Percentiles rank a stretch among this genome's conserved stretches.
Evolutionary conservation across 805 yeast species (phyloP).

Genomic region (Candida krabiensis): DNA sequence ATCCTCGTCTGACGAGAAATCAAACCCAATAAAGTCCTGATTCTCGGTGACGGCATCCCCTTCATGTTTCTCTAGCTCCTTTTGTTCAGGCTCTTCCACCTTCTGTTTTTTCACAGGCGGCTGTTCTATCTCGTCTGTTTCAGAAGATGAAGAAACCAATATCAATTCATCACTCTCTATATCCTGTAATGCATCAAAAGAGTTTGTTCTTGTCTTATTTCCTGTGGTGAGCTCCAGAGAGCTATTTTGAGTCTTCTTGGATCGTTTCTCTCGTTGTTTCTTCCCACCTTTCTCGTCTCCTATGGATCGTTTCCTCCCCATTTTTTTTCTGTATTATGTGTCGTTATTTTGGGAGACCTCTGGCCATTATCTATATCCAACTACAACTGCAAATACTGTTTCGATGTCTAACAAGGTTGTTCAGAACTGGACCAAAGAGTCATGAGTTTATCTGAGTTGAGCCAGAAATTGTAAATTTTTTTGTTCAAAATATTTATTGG

Average conservation of each 20-base stretch:
- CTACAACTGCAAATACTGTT: no score
- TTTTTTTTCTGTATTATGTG: no score
- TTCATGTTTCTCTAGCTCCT: neutral
- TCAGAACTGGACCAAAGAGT: no score
- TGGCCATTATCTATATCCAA: no score
- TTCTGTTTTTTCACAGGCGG: constrained; percentile 13
- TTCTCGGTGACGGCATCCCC: constrained; percentile 43
- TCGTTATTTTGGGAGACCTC: no score
- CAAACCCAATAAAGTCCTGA: constrained; percentile 57
- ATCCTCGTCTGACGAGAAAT: constrained; percentile 46
- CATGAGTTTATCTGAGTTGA: no score
- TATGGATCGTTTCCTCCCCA: constrained; percentile 3
- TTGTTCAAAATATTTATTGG: no score
- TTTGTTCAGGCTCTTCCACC: constrained; percentile 4
- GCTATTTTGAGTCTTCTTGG: constrained; percentile 1
- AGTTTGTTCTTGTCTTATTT: constrained; percentile 7
- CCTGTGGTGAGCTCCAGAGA: neutral
- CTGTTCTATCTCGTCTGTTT: constrained; percentile 13
- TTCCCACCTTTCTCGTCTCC: constrained; percentile 1
- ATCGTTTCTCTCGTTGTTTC: neutral
- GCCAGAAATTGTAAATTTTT: no score
- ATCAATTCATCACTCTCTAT: constrained; percentile 8
- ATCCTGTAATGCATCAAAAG: constrained; percentile 10
- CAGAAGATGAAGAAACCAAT: constrained; percentile 7
- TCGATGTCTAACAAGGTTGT: no score